Base-by-base conservation (phyloP, 2,329 filamentous ascomycete genomes). In the Aspergillus fischeri region DNA sequence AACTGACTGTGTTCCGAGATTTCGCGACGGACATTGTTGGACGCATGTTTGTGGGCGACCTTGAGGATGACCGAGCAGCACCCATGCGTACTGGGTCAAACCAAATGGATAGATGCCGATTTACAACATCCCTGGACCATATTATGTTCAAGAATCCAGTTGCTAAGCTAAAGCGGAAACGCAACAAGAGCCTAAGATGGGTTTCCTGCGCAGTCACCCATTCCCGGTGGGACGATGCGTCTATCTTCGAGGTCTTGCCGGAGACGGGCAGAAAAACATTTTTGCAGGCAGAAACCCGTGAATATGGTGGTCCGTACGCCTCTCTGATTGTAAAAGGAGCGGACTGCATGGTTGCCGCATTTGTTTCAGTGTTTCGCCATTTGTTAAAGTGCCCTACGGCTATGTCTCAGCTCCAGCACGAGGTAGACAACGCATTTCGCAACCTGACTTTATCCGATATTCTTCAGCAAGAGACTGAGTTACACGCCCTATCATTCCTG, bases 401-500 rank as follows among this genome's bases (percentile, higher is more conserved):
- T 11, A 21, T 65, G 24, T 28, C 42, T 20, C 56, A 14, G 27
- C 55, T 65, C 3, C 45, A 35, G 21, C 3, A 41, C 8, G 63
- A 65, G 25, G 52, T 65, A 9, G 57, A 61, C 4, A 47, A 47
- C 3, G 54, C 53, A 6, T 53, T 35, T n/a, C 11, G 41, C 32
- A 47, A 42, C 1, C 32, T 45, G 21, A 4, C 44, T 4, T 17
- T 56, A 10, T 52, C 56, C 1, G 32, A 25, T 4, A 3, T 51
- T 0, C 56, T 58, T n/a, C 17, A 24, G 1, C 59, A 35, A 17
- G 11, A 60, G 56, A 49, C 21, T 1, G 61, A 65, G 11, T 4
- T 62, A 3, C 11, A 10, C 9, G 27, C 49, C 1, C 38, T 63
- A 3, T 35, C 42, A 9, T 64, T 64, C 28, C 54, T 66, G 3